Evolutionary conservation across 768 basidiomycete genomes (phyloP).

Genomic region (Termitomyces sp.): DNA sequence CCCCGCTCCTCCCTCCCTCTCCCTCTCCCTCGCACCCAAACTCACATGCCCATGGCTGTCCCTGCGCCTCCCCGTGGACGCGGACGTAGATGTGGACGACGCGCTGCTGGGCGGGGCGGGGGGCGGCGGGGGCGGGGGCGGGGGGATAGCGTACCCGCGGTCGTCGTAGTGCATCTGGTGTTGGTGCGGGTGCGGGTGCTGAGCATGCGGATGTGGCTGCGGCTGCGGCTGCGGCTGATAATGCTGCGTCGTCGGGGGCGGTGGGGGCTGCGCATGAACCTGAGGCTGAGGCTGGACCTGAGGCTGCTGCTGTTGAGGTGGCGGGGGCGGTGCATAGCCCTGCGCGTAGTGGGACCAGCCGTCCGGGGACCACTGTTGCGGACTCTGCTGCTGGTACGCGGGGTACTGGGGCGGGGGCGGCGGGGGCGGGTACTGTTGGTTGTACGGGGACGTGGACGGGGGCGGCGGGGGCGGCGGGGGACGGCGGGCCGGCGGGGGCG

Average conservation of each 20-base stretch:
- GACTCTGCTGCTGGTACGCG: conserved; percentile 12
- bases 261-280: too few relatives aligned
- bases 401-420: conserved; percentile 1
- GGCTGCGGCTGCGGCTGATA: conserved; percentile 5
- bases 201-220: neutral
- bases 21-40: conserved; percentile 8
- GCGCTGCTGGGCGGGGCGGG: neutral
- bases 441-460: neutral
- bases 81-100: neutral
- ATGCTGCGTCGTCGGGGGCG: too few relatives aligned
- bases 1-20: conserved; percentile 5
- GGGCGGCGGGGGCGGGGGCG: too few relatives aligned
- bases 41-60: too few relatives aligned
- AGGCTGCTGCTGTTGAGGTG: conserved; percentile 14
- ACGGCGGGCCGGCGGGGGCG: neutral
- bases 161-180: neutral
- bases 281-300: too few relatives aligned
- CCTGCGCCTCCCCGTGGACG: neutral
- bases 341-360: neutral
- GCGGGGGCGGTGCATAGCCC: too few relatives aligned
- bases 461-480: neutral
- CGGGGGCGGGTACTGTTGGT: neutral
- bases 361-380: neutral
- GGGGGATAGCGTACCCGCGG: neutral
- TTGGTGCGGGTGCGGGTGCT: neutral